These are phyloP conservation scores for Eudorina sp. DNA, from an alignment of 139 green algal genomes.

Conservation along the genomic window DNA sequence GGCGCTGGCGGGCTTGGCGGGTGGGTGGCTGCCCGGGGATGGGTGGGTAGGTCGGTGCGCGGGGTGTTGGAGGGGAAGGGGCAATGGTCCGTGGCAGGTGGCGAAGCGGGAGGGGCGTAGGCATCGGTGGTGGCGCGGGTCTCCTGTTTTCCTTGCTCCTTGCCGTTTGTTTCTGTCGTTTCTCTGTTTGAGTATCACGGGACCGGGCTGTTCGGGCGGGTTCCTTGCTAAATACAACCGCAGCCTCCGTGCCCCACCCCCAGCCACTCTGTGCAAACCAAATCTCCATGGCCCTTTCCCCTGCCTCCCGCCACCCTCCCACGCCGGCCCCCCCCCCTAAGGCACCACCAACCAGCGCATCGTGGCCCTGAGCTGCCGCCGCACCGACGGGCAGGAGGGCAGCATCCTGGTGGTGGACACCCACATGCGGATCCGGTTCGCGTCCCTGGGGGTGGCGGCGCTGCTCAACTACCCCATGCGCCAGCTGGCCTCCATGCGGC, in stretches of 20 bases:
- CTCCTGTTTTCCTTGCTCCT: no score
- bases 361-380: constrained; percentile 29
- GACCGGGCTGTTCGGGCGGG: no score
- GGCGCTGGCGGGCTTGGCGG: background rate
- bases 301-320: no score
- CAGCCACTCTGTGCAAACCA: no score
- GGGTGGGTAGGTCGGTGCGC: background rate
- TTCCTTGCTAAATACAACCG: no score
- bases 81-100: background rate
- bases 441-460: constrained; percentile 35
- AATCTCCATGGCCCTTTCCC: no score
- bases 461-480: constrained; percentile 50
- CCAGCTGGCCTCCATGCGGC: constrained; percentile 35
- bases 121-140: no score
- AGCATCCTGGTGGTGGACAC: constrained; percentile 53
- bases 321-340: no score
- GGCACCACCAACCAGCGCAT: constrained; percentile 55
- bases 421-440: constrained; percentile 50
- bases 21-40: constrained; percentile 14
- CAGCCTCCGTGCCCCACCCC: no score
- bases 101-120: background rate
- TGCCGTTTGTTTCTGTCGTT: no score
- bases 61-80: background rate
- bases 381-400: constrained; percentile 37
- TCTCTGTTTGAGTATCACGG: no score